Conservation (phyloP, 768 basidiomycete species). For the Trametes maxima region DNA sequence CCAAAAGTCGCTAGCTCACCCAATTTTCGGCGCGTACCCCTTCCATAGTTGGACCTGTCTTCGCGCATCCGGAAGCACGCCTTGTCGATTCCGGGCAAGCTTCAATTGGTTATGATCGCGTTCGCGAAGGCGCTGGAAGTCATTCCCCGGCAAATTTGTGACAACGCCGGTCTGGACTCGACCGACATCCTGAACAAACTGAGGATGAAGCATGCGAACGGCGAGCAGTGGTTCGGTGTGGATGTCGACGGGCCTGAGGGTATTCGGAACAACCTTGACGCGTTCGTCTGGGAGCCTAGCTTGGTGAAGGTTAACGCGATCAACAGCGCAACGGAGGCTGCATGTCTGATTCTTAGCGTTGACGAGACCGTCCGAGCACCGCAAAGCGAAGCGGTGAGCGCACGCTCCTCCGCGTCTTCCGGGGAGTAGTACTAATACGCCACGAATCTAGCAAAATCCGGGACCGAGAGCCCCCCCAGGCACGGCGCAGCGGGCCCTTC, state of each 20-base stretch:
- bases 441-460: conserved; percentile 56
- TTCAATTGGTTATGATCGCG: conserved; percentile 90
- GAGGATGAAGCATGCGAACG: conserved; percentile 91
- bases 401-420: conserved; percentile 15
- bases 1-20: conserved; percentile 3
- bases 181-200: conserved; percentile 97
- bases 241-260: conserved; percentile 90
- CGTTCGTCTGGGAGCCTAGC: conserved; percentile 98
- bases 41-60: conserved; percentile 88
- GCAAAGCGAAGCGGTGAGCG: conserved; percentile 84
- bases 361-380: conserved; percentile 98
- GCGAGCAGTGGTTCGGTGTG: conserved; percentile 90
- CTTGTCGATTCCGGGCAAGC: conserved; percentile 91
- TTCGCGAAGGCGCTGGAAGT: conserved; percentile 97
- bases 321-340: conserved; percentile 93
- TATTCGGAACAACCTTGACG: conserved; percentile 94
- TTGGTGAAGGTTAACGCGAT: conserved; percentile 96
- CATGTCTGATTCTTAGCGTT: conserved; percentile 92
- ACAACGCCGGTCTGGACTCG: conserved; percentile 97
- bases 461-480: conserved; percentile 94
- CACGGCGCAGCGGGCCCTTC: conserved; percentile 80
- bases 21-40: background rate
- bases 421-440: background rate
- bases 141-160: conserved; percentile 97
- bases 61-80: conserved; percentile 92